These are phyloP conservation scores for Polyporus tsugae DNA, from an alignment of 1,284 basidiomycete genomes.

Conservation along the genomic window DNA sequence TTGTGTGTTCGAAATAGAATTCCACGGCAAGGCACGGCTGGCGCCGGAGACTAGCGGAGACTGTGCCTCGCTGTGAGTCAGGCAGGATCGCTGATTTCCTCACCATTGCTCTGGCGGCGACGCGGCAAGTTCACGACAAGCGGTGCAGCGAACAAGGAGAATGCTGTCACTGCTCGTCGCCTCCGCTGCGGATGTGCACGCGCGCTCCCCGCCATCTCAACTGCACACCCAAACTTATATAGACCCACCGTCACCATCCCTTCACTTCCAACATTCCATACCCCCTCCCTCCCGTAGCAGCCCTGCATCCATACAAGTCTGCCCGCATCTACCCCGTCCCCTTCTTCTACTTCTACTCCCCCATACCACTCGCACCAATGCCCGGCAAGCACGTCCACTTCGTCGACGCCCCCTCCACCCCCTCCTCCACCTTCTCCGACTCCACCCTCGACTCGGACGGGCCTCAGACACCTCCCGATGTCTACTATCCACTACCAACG, in stretches of 20 bases:
- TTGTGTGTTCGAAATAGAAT: neutral
- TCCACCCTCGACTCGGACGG: slow-evolving; percentile 30
- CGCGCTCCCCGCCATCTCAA: slow-evolving; percentile 4
- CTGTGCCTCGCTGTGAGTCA: neutral
- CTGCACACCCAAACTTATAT: slow-evolving; percentile 6
- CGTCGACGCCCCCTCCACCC: slow-evolving; percentile 27
- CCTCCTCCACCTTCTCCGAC: slow-evolving; percentile 28
- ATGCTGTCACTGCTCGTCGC: slow-evolving; percentile 1
- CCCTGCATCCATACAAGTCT: neutral
- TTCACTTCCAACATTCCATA: slow-evolving; percentile 5
- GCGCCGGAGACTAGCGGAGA: neutral
- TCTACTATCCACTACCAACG: slow-evolving; percentile 11
- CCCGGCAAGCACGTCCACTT: slow-evolving; percentile 34
- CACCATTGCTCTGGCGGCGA: neutral
- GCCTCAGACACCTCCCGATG: slow-evolving; percentile 24
- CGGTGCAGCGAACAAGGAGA: neutral
- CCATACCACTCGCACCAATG: slow-evolving; percentile 12
- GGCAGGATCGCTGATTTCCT: slow-evolving; percentile 4
- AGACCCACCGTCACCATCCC: slow-evolving; percentile 1
- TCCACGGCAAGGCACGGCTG: neutral
- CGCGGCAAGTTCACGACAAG: neutral
- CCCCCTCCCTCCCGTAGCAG: neutral
- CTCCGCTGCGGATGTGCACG: slow-evolving; percentile 1
- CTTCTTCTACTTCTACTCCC: slow-evolving; percentile 9
- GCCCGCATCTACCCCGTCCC: slow-evolving; percentile 2